A percentile compares a stretch with the other conserved stretches of the same genome.
phyloP scores from a whole-genome alignment of 345 rosid genomes.

The Cardamine occulta region DNA sequence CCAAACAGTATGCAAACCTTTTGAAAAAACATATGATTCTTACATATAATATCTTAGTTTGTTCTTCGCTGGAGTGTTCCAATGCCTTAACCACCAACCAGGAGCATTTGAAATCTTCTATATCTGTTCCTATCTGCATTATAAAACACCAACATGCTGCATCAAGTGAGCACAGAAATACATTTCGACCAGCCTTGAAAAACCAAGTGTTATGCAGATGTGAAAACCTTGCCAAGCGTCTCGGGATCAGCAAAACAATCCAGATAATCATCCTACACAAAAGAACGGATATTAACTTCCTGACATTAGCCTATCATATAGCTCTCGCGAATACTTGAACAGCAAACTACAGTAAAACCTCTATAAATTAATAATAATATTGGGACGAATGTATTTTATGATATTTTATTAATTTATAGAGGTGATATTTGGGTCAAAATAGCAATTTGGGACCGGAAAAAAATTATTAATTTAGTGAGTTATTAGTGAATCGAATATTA shows the following conservation, averaged over 20 bases:
- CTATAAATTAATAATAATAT: too few relatives aligned
- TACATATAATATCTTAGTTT: conserved; percentile 65
- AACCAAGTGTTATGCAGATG: background rate
- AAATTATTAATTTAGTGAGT: too few relatives aligned
- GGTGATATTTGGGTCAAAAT: too few relatives aligned
- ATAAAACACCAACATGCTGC: conserved; percentile 20
- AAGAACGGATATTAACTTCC: background rate
- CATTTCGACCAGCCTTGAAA: background rate
- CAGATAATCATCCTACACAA: conserved; percentile 74
- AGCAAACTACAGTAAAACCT: too few relatives aligned
- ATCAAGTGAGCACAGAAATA: conserved; percentile 6
- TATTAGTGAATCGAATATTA: too few relatives aligned
- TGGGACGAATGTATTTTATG: too few relatives aligned
- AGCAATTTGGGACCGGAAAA: too few relatives aligned
- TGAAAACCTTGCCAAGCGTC: conserved; percentile 71
- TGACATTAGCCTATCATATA: conserved; percentile 6
- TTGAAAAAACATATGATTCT: conserved; percentile 6
- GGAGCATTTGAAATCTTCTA: conserved; percentile 86
- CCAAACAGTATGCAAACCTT: conserved; percentile 9
- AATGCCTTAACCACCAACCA: conserved; percentile 88
- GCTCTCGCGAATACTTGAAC: conserved; percentile 1
- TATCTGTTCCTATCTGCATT: conserved; percentile 81
- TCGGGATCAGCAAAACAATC: conserved; percentile 84
- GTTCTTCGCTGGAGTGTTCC: conserved; percentile 65
- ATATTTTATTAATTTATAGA: too few relatives aligned